Evolutionary conservation across 345 rosid species (phyloP), one percentile per base, ranked within the genome.

Genomic region (Rubroshorea leprosula): DNA sequence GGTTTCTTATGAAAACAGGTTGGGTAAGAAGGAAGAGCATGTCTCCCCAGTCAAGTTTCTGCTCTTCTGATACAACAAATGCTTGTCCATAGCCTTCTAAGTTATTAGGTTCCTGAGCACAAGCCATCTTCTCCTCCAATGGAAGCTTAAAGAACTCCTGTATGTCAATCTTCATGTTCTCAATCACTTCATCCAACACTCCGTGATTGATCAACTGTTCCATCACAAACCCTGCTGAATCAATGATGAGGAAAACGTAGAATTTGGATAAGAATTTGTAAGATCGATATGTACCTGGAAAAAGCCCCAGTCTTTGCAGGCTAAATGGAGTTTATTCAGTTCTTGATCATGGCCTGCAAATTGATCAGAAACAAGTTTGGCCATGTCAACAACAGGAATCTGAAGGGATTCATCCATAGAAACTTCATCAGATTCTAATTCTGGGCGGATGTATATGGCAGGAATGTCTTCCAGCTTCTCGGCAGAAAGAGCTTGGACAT

Each of bases 261-360:
- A 29, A 29, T n/a, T n/a, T n/a, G n/a, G n/a, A n/a, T n/a, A n/a
- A n/a, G n/a, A n/a, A n/a, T n/a, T 44, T 13, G 2, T 5, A 44
- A 14, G 16, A 9, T 44, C 1, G 18, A 5, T 1, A 13, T 14
- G 3, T 55, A 70, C 85, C 91, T 82, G 84, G 62, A 82, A 82
- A 74, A 86, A 77, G 35, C 86, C 91, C 74, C 72, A 78, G 2
- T 78, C 66, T 68, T 63, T 76, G 68, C 90, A 83, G 31, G 92
- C 84, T 15, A 20, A 52, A 50, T 82, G 79, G 50, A 81, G 78
- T 20, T 73, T 74, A 12, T 63, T 54, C 24, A 73, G 21, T 50
- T 83, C 86, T 19, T 63, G 48, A 13, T 61, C 56, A 11, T 55
- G 44, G 18, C 51, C 50, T 1, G 24, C 49, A 38, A 4, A n/a